phyloP scores from a whole-genome alignment of 441 rosid species.

The Flueggea neowawraea region DNA sequence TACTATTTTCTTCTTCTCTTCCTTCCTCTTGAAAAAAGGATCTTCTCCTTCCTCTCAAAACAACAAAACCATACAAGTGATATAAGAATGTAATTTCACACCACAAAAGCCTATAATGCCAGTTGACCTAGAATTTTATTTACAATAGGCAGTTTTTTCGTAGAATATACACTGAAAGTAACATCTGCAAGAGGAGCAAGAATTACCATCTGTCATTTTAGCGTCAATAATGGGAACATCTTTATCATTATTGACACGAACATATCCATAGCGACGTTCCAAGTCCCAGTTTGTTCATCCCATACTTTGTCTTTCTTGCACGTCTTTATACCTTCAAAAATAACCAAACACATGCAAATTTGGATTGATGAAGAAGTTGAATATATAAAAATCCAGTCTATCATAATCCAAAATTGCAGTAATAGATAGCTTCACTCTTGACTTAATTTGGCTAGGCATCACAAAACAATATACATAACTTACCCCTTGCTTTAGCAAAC shows the following conservation, averaged over 20 bases:
- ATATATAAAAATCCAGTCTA: neutral
- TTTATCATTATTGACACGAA: slow-evolving; percentile 85
- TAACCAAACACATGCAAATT: neutral
- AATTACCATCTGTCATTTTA: slow-evolving; percentile 78
- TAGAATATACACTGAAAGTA: neutral
- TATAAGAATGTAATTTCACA: too few species aligned
- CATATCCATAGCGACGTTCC: slow-evolving; percentile 89
- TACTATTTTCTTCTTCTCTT: slow-evolving; percentile 74
- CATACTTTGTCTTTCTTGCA: slow-evolving; percentile 83
- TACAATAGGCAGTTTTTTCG: too few species aligned
- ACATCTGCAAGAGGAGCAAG: neutral
- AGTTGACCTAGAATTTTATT: too few species aligned
- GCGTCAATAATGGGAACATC: slow-evolving; percentile 90
- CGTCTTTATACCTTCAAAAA: slow-evolving; percentile 68
- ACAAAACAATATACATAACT: neutral
- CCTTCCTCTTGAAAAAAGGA: slow-evolving; percentile 80
- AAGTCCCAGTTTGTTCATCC: slow-evolving; percentile 79
- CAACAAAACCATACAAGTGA: slow-evolving; percentile 1
- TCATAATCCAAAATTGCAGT: neutral
- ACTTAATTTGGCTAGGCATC: neutral
- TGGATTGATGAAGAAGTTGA: neutral
- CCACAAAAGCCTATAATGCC: too few species aligned
- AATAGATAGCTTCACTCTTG: too few species aligned
- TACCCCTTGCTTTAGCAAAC: slow-evolving; percentile 67
- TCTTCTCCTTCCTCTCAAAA: slow-evolving; percentile 77